Conservation (phyloP, 1,139 yeast genomes). For the Pichia terricola region DNA sequence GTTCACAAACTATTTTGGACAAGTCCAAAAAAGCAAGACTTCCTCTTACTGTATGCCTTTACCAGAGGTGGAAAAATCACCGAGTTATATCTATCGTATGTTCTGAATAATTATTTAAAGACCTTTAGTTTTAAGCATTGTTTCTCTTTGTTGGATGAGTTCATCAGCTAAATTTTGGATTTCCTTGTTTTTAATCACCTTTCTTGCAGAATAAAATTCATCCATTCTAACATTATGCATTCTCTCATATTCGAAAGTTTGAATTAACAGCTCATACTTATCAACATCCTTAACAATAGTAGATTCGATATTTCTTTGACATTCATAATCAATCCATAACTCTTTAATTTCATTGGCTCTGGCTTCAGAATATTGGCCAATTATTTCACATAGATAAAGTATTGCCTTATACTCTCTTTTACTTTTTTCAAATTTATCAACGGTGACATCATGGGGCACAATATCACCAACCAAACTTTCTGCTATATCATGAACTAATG, state of each 20-base stretch:
- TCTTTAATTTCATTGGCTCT: constrained; percentile 63
- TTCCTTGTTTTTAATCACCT: constrained; percentile 61
- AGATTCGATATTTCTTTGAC: constrained; percentile 73
- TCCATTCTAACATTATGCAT: constrained; percentile 48
- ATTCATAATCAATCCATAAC: constrained; percentile 88
- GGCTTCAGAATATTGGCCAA: constrained; percentile 50
- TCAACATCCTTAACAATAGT: constrained; percentile 88
- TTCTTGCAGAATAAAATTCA: constrained; percentile 60
- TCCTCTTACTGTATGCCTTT: no score
- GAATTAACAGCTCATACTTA: constrained; percentile 84
- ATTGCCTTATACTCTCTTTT: constrained; percentile 73
- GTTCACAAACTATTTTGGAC: no score
- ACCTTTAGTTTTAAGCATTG: constrained; percentile 26
- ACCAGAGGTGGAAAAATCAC: no score
- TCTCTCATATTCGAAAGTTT: constrained; percentile 84
- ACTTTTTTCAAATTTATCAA: constrained; percentile 49
- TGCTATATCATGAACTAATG: constrained; percentile 89
- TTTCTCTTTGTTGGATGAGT: constrained; percentile 47
- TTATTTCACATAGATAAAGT: constrained; percentile 49
- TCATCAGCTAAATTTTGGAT: constrained; percentile 65
- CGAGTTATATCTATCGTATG: no score
- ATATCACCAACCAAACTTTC: constrained; percentile 92
- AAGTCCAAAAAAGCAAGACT: no score
- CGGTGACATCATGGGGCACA: constrained; percentile 62
- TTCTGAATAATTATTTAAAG: neutral